phyloP scores from a whole-genome alignment of 192 early-diverging fungal species.

The Gaertneriomyces semiglobifer region DNA sequence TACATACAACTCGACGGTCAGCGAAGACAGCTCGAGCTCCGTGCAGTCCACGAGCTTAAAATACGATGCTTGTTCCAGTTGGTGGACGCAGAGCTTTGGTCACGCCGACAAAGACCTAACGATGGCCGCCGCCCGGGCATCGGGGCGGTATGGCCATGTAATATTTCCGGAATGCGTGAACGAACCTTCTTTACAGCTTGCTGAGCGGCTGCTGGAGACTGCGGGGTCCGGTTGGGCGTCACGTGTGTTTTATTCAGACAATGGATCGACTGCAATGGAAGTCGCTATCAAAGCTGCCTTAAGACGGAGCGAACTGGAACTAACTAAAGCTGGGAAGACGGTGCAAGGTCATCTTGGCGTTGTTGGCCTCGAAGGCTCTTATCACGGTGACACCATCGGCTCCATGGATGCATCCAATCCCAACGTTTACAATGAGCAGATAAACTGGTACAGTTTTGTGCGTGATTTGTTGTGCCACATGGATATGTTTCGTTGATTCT shows the following conservation, averaged over 20 bases:
- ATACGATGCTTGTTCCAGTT: constrained; percentile 76
- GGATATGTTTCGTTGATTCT: neutral
- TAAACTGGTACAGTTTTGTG: constrained; percentile 60
- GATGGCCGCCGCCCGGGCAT: constrained; percentile 59
- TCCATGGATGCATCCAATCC: constrained; percentile 77
- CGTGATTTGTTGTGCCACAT: neutral
- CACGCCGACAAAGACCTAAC: constrained; percentile 63
- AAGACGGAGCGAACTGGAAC: constrained; percentile 40
- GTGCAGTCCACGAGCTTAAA: neutral
- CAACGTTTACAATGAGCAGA: constrained; percentile 65
- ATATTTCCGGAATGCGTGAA: constrained; percentile 72
- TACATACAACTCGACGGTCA: constrained; percentile 36
- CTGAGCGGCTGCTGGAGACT: constrained; percentile 53
- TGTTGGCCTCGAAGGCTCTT: constrained; percentile 70
- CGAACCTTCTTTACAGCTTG: constrained; percentile 60
- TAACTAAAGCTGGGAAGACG: constrained; percentile 21
- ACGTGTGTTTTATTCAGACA: constrained; percentile 77
- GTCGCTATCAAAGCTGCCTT: constrained; percentile 80
- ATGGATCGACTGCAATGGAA: constrained; percentile 78
- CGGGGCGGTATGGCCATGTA: constrained; percentile 75
- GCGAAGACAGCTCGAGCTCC: neutral
- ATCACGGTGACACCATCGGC: constrained; percentile 86
- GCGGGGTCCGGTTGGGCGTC: constrained; percentile 60
- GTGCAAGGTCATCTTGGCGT: constrained; percentile 46
- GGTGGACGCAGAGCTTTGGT: constrained; percentile 80